Conservation (phyloP, 495 filamentous ascomycete species). For the Penicillium odoratum region DNA sequence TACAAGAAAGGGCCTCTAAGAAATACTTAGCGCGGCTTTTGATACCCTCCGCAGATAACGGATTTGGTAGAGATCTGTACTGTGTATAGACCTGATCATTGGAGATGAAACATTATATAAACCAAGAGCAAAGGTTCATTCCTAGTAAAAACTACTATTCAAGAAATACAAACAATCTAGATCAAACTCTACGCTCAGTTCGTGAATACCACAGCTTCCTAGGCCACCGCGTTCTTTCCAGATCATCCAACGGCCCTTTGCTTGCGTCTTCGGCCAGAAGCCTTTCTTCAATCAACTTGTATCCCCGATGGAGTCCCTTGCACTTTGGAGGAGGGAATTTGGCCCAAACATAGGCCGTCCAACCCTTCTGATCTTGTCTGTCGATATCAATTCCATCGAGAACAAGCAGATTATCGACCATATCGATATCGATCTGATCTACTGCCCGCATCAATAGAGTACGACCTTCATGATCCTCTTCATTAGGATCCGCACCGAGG, state of each 20-base stretch:
- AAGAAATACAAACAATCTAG: slow-evolving; percentile 8
- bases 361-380: neutral
- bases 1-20: neutral
- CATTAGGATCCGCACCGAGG: neutral
- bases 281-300: too few relatives aligned
- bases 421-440: neutral
- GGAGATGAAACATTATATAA: neutral
- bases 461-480: neutral
- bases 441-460: neutral
- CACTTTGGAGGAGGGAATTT: neutral
- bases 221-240: neutral
- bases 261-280: neutral
- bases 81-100: slow-evolving; percentile 15
- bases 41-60: slow-evolving; percentile 13
- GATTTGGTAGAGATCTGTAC: slow-evolving; percentile 12
- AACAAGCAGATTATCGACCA: neutral
- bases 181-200: neutral
- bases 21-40: slow-evolving; percentile 14
- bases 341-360: neutral
- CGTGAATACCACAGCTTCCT: neutral
- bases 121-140: neutral
- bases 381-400: neutral
- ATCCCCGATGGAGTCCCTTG: too few relatives aligned
- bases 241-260: neutral
- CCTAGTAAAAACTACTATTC: neutral